A percentile compares a stretch with the other conserved stretches of the same genome.
phyloP scores from a whole-genome alignment of 495 filamentous ascomycete species.

The Neurospora tetraspora region DNA sequence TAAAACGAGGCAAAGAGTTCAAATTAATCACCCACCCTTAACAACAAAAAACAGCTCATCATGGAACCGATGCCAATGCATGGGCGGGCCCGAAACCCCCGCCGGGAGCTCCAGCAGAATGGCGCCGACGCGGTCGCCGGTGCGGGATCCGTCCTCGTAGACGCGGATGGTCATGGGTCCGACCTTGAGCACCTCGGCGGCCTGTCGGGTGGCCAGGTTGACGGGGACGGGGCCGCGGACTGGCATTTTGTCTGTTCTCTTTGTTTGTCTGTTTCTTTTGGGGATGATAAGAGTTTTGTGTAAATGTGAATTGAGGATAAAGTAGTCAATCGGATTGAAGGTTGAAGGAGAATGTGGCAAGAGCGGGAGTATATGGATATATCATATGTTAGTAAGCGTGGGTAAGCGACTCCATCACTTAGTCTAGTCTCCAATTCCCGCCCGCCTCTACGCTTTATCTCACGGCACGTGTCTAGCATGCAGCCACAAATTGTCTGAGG shows the following conservation, averaged over 20 bases:
- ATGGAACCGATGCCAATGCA: conserved; percentile 37
- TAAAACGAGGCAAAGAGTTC: too few relatives aligned
- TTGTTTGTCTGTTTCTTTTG: background rate
- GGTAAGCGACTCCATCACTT: background rate
- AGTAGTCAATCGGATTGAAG: background rate
- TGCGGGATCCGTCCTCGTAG: conserved; percentile 23
- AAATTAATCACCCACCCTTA: conserved; percentile 24
- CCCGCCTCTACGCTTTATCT: background rate
- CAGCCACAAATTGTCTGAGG: background rate
- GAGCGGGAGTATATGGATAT: background rate
- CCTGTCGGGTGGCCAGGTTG: conserved; percentile 14
- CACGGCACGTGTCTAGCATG: background rate
- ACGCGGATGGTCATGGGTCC: conserved; percentile 23
- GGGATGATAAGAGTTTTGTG: background rate
- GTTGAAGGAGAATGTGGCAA: background rate
- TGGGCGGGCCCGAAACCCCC: conserved; percentile 34
- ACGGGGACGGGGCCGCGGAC: conserved; percentile 18
- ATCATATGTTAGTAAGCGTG: background rate
- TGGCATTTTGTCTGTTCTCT: conserved; percentile 13
- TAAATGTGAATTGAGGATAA: background rate
- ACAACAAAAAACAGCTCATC: conserved; percentile 47
- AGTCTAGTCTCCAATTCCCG: background rate
- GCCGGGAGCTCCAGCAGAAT: conserved; percentile 38
- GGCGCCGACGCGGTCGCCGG: conserved; percentile 39
- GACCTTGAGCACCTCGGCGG: conserved; percentile 19